Evolutionary conservation across 164 flowering plant genomes (phyloP), one percentile per base, ranked within the genome.

Genomic region (Saururus chinensis): DNA sequence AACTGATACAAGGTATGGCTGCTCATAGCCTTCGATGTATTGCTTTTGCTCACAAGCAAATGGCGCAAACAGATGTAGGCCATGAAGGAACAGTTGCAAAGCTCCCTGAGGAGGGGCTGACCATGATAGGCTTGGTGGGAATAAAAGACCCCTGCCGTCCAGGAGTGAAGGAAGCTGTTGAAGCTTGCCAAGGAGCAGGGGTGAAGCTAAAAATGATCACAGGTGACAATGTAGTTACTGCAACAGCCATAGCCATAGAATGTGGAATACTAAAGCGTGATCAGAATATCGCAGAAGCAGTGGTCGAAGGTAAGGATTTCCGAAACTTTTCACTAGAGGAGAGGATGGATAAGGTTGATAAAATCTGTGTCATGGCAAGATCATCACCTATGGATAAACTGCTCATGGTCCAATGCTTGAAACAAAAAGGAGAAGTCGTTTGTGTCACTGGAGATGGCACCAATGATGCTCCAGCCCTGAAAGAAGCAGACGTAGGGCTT

Each of bases 381-480:
- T 73, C 81, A 19, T 75, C 81, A 40, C 79, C 79, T 0, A 53
- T 66, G 40, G 79, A 78, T 72, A 79, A 74, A 66, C 82, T 74
- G 57, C 60, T 79, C 35, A 74, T 79, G 79, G 77, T 79, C 7
- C 74, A 72, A 40, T 60, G 73, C 68, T 40, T 79, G 72, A 79
- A 74, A 64, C 55, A 68, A 48, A 72, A 68, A 35, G 78, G 80
- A 17, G 73, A 76, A 53, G 80, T 76, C 17, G 80, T 76, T 9
- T 76, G 78, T 37, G 80, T 76, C 60, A 76, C 80, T 0, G 79
- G 82, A 10, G 75, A 74, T 56, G 82, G 77, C 23, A 72, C 82
- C 8, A 76, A 76, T 49, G 78, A 79, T 60, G 80, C 80, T 7
- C 78, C 73, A 1, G 79, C 79, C 19, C 55, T 78, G 4, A 68